Conservation (phyloP, 2,329 filamentous ascomycete genomes). For the Endoconidiophora laricicola region DNA sequence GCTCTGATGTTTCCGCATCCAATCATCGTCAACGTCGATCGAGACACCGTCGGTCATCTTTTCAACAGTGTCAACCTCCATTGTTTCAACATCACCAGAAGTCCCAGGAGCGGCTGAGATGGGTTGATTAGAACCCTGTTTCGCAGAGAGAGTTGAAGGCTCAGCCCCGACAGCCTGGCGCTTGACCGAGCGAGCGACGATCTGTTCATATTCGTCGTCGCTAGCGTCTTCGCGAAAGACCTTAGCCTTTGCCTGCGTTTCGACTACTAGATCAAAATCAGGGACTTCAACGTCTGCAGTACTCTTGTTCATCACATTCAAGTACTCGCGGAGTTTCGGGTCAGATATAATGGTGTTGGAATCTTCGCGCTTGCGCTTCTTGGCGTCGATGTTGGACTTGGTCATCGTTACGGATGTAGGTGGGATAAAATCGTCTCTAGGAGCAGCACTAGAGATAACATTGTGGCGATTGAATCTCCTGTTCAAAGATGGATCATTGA, state of each 20-base stretch:
- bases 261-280: conserved; percentile 6
- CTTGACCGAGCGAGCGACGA: conserved; percentile 27
- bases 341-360: conserved; percentile 38
- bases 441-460: background rate
- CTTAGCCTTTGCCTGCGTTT: conserved; percentile 14
- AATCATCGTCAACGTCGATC: conserved; percentile 63
- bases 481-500: conserved; percentile 13
- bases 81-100: conserved; percentile 45
- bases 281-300: conserved; percentile 8
- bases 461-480: conserved; percentile 3
- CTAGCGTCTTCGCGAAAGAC: conserved; percentile 40
- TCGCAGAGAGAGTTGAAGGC: conserved; percentile 3
- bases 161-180: conserved; percentile 12
- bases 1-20: conserved; percentile 79
- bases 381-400: conserved; percentile 25
- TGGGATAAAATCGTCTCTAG: background rate
- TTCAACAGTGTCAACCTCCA: conserved; percentile 10
- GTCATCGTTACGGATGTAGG: conserved; percentile 7
- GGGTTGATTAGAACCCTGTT: background rate
- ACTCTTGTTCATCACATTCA: conserved; percentile 58
- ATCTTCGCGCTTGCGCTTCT: conserved; percentile 53
- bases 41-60: conserved; percentile 6
- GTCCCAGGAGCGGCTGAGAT: conserved; percentile 23
- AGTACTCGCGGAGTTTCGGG: conserved; percentile 70
- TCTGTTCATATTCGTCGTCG: conserved; percentile 59